Base-by-base conservation (phyloP, 805 yeast genomes). In the Saccharomycopsis schoenii region DNA sequence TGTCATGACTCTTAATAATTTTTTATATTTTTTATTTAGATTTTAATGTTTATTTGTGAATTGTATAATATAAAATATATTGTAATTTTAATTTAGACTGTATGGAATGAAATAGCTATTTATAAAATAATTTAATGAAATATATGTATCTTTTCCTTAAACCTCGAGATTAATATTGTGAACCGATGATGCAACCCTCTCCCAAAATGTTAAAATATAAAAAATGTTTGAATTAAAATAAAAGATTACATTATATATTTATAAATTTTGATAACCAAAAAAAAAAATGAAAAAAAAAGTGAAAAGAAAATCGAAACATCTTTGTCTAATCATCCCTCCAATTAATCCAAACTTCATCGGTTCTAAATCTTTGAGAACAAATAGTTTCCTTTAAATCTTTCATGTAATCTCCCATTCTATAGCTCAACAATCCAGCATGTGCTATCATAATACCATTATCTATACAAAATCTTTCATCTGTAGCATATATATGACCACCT, bases 371-470 rank as follows among this genome's bases (percentile, higher is more conserved):
- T 72, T 94, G 99, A 0, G 97, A 88, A 67, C 97, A 94, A 1
- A 89, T 92, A 0, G 97, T 87, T 61, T 88, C 83, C 34, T 75
- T 70, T 57, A 93, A 67, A 6, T 76, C 78, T 29, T 75, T 79
- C 1, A 82, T 82, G 14, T 69, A 68, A 60, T 82, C 83, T 0
- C 97, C 97, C 79, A 85, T 87, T 67, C 98, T 78, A 69, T 83
- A 91, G 58, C 88, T 89, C 62, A 94, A 72, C 56, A 94, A 75
- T 0, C 99, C 99, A 0, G 99, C 98, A 69, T 94, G 99, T 0
- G 99, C 99, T 68, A 94, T 94, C 99, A 94, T 94, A 43, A 93
- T 94, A 11, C 99, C 99, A 69, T 94, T 94, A 71, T 94, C 99
- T 54, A 94, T 94, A 73, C 99, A 94, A 70, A 94, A 93, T 62